Percentiles rank a stretch among this genome's conserved stretches.
Evolutionary conservation across 2,329 filamentous ascomycete species (phyloP).

Genomic region (Calonectria hawksworthii): DNA sequence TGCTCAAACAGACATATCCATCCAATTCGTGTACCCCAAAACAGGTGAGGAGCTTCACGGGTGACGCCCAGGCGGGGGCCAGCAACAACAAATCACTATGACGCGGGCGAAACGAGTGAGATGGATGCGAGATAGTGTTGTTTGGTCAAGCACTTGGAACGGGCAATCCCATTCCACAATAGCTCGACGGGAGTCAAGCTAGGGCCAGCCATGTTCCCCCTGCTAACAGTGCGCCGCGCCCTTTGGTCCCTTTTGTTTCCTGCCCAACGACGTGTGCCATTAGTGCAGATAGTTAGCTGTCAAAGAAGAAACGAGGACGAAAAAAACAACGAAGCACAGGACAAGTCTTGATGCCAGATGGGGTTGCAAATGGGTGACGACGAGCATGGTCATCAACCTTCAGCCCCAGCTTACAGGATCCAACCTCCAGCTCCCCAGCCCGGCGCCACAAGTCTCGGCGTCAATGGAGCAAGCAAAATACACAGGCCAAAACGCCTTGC

Average conservation of each 20-base stretch:
- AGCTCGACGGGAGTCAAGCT: slow-evolving; percentile 28
- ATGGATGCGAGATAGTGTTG: slow-evolving; percentile 1
- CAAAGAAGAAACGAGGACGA: slow-evolving; percentile 2
- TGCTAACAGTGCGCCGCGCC: slow-evolving; percentile 25
- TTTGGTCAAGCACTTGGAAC: slow-evolving; percentile 36
- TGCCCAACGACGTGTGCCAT: slow-evolving; percentile 6
- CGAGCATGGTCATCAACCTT: neutral
- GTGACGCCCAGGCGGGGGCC: neutral
- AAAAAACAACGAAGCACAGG: slow-evolving; percentile 19
- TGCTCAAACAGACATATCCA: neutral
- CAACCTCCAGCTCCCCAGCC: slow-evolving; percentile 3
- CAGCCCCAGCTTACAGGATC: neutral
- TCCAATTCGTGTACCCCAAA: neutral
- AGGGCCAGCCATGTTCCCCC: slow-evolving; percentile 25
- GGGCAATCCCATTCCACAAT: slow-evolving; percentile 42
- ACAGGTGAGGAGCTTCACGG: slow-evolving; percentile 8
- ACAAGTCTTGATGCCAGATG: slow-evolving; percentile 13
- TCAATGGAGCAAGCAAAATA: slow-evolving; percentile 21
- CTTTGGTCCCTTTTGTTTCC: slow-evolving; percentile 18
- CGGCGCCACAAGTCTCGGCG: slow-evolving; percentile 12
- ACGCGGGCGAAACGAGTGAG: slow-evolving; percentile 1
- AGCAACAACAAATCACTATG: slow-evolving; percentile 1
- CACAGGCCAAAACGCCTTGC: slow-evolving; percentile 28
- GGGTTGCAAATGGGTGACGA: neutral
- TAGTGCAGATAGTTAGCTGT: slow-evolving; percentile 12